A percentile compares a stretch with the other conserved stretches of the same genome.
Evolutionary conservation across 2,329 filamentous ascomycete genomes (phyloP).

Genomic region (Lachnellula suecica): DNA sequence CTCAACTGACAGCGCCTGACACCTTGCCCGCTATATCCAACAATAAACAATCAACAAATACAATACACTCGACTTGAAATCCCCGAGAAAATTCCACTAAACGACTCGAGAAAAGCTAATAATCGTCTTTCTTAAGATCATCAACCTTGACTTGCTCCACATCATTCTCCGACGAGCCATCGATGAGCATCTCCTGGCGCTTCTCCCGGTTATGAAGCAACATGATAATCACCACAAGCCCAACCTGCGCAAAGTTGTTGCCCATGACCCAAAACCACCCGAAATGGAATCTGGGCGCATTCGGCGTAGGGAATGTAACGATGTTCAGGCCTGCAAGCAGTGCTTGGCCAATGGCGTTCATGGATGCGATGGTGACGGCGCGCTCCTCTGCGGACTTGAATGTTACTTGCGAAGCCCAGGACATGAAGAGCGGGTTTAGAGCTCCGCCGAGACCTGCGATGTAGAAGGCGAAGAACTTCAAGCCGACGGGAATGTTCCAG

Average conservation of each 20-base stretch:
- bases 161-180: neutral
- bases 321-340: slow-evolving; percentile 28
- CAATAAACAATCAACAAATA: neutral
- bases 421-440: slow-evolving; percentile 33
- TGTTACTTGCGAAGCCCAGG: slow-evolving; percentile 33
- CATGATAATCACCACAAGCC: slow-evolving; percentile 7
- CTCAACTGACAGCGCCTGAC: slow-evolving; percentile 10
- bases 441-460: slow-evolving; percentile 34
- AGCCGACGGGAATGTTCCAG: slow-evolving; percentile 31
- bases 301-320: slow-evolving; percentile 8
- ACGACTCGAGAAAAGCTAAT: neutral
- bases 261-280: slow-evolving; percentile 13
- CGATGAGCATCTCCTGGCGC: slow-evolving; percentile 3
- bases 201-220: slow-evolving; percentile 7
- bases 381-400: slow-evolving; percentile 34
- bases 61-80: neutral
- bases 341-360: slow-evolving; percentile 37
- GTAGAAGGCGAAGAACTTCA: slow-evolving; percentile 35
- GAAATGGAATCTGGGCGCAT: slow-evolving; percentile 7
- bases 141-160: neutral
- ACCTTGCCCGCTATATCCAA: slow-evolving; percentile 4
- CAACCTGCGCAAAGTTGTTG: slow-evolving; percentile 5
- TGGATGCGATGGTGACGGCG: slow-evolving; percentile 34
- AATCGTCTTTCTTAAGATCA: slow-evolving; percentile 5
- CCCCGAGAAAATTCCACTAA: too few species aligned